Evolutionary conservation across 2,329 filamentous ascomycete genomes (phyloP).

Genomic region (Lasiodiplodia sp.): DNA sequence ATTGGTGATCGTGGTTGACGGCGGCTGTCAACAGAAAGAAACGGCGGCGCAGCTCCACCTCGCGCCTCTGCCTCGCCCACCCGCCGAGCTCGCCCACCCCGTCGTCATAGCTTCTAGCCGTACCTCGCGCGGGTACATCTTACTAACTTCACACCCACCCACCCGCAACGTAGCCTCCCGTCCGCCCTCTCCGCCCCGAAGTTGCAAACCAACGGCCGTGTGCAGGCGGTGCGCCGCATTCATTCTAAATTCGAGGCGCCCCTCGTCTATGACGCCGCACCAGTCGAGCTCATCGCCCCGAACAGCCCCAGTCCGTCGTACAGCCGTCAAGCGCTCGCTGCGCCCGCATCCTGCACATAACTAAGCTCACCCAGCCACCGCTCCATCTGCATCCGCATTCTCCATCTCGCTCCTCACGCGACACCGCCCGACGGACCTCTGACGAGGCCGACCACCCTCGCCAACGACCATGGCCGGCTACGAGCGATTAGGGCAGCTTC

Average conservation of each 20-base stretch:
- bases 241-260: constrained; percentile 7
- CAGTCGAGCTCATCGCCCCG: constrained; percentile 27
- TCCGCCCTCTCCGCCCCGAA: constrained; percentile 4
- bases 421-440: constrained; percentile 14
- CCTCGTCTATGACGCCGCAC: constrained; percentile 15
- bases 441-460: constrained; percentile 21
- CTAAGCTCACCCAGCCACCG: constrained; percentile 5
- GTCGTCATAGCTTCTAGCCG: constrained; percentile 28
- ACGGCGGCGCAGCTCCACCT: constrained; percentile 15
- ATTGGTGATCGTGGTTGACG: constrained; percentile 25
- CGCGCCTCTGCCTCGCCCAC: constrained; percentile 1
- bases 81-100: constrained; percentile 23
- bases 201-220: constrained; percentile 7
- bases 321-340: constrained; percentile 17
- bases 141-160: constrained; percentile 16
- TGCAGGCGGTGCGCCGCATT: constrained; percentile 12
- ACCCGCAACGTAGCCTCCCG: constrained; percentile 9
- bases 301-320: constrained; percentile 25
- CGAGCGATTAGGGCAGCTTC: constrained; percentile 53
- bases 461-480: constrained; percentile 43
- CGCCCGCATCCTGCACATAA: constrained; percentile 12
- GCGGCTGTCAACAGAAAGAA: constrained; percentile 16
- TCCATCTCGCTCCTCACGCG: constrained; percentile 12
- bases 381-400: constrained; percentile 11
- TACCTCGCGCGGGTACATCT: constrained; percentile 21